These are phyloP conservation scores for Leishmania amazonensis DNA, from an alignment of 208 protist genomes.

Conservation along the genomic window DNA sequence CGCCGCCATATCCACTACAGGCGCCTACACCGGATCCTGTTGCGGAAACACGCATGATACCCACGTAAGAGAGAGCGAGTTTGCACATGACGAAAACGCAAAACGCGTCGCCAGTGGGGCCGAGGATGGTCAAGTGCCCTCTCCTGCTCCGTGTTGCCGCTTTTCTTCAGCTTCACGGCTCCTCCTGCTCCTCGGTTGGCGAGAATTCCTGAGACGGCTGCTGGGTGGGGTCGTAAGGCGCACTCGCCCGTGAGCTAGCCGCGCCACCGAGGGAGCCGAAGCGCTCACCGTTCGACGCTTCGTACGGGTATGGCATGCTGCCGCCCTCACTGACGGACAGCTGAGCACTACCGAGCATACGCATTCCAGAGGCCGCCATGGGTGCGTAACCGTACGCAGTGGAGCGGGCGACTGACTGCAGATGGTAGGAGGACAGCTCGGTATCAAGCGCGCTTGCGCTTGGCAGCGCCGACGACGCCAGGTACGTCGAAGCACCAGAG, in stretches of 20 bases:
- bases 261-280: conserved; percentile 3
- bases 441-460: conserved; percentile 21
- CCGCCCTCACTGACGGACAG: conserved; percentile 2
- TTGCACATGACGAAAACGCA: not conserved
- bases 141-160: not conserved
- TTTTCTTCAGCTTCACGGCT: conserved; percentile 16
- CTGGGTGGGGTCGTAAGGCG: conserved; percentile 32
- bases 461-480: conserved; percentile 20
- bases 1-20: not conserved
- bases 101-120: not conserved
- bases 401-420: conserved; percentile 59
- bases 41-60: not conserved
- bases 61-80: not conserved
- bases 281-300: conserved; percentile 16
- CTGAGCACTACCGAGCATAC: conserved; percentile 1
- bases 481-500: conserved; percentile 25
- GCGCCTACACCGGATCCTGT: not conserved
- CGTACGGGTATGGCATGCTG: conserved; percentile 28
- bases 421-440: conserved; percentile 71
- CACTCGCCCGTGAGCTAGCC: conserved; percentile 27
- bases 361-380: conserved; percentile 18
- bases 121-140: not conserved
- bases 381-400: conserved; percentile 29
- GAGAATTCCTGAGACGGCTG: conserved; percentile 51
- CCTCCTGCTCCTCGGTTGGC: conserved; percentile 58